Conservation (phyloP, 176 grass and related monocot species). For the Stipa capillata region DNA sequence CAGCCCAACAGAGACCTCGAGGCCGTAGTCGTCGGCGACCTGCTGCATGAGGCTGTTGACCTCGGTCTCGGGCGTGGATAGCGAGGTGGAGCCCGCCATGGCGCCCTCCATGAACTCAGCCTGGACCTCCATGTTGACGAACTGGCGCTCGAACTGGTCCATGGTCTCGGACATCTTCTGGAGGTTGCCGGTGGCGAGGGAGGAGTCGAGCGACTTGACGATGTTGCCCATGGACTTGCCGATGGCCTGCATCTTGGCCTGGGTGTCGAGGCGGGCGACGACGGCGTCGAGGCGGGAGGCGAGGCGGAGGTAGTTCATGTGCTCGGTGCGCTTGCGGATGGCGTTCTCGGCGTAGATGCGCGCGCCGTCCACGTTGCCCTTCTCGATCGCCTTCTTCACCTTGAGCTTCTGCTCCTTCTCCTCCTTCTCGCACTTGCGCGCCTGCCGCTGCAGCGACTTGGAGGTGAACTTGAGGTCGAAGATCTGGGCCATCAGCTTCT, state of each 20-base stretch:
- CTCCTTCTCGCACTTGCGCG: slow-evolving; percentile 97
- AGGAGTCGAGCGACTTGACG: slow-evolving; percentile 77
- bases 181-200: slow-evolving; percentile 74
- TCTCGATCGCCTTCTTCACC: slow-evolving; percentile 99
- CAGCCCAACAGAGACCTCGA: slow-evolving; percentile 82
- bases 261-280: slow-evolving; percentile 84
- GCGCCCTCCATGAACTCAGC: slow-evolving; percentile 99
- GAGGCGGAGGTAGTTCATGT: slow-evolving; percentile 96
- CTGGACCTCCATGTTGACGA: slow-evolving; percentile 99
- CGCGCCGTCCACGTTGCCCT: slow-evolving; percentile 92
- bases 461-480: slow-evolving; percentile 96
- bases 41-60: slow-evolving; percentile 99
- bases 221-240: slow-evolving; percentile 86
- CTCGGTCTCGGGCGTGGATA: slow-evolving; percentile 91
- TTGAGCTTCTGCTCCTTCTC: slow-evolving; percentile 95
- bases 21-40: slow-evolving; percentile 92
- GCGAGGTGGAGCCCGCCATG: slow-evolving; percentile 73
- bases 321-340: slow-evolving; percentile 92
- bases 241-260: slow-evolving; percentile 99
- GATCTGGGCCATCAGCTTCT: slow-evolving; percentile 97
- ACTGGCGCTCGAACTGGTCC: slow-evolving; percentile 83
- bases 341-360: slow-evolving; percentile 99
- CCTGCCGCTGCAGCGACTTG: slow-evolving; percentile 86
- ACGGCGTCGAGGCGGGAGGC: slow-evolving; percentile 94
- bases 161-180: slow-evolving; percentile 99